phyloP scores from a whole-genome alignment of 495 filamentous ascomycete species.

The Halenospora varia region DNA sequence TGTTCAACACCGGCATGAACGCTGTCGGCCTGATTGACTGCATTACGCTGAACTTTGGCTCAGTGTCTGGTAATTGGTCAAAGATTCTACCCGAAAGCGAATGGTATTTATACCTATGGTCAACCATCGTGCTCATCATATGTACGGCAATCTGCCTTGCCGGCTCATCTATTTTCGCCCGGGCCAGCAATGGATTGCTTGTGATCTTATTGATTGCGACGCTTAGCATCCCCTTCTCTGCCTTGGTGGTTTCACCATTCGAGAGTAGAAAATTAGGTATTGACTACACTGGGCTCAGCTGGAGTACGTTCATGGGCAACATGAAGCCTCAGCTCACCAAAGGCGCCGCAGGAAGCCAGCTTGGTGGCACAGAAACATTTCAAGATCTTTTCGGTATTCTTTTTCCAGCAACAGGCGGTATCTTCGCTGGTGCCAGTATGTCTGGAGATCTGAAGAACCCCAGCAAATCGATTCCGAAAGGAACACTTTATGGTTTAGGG shows the following conservation, averaged over 20 bases:
- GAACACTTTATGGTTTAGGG: slow-evolving; percentile 71
- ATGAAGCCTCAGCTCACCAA: slow-evolving; percentile 64
- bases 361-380: slow-evolving; percentile 65
- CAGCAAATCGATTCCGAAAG: slow-evolving; percentile 78
- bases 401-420: slow-evolving; percentile 73
- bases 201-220: slow-evolving; percentile 69
- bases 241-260: slow-evolving; percentile 64
- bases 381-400: slow-evolving; percentile 84
- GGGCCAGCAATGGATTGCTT: slow-evolving; percentile 76
- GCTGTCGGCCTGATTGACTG: slow-evolving; percentile 85
- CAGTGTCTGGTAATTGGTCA: slow-evolving; percentile 50
- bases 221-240: slow-evolving; percentile 77
- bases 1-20: slow-evolving; percentile 86
- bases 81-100: slow-evolving; percentile 62
- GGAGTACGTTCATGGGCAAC: slow-evolving; percentile 66
- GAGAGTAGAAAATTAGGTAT: slow-evolving; percentile 55
- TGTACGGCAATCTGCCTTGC: slow-evolving; percentile 78
- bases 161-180: slow-evolving; percentile 75
- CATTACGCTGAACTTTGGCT: slow-evolving; percentile 71
- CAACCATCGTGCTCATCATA: slow-evolving; percentile 63
- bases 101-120: slow-evolving; percentile 79
- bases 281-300: slow-evolving; percentile 71
- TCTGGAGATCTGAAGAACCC: slow-evolving; percentile 81
- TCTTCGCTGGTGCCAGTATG: slow-evolving; percentile 80
- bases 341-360: slow-evolving; percentile 62